phyloP scores from a whole-genome alignment of 2,329 filamentous ascomycete species.

The Endoconidiophora polonica region DNA sequence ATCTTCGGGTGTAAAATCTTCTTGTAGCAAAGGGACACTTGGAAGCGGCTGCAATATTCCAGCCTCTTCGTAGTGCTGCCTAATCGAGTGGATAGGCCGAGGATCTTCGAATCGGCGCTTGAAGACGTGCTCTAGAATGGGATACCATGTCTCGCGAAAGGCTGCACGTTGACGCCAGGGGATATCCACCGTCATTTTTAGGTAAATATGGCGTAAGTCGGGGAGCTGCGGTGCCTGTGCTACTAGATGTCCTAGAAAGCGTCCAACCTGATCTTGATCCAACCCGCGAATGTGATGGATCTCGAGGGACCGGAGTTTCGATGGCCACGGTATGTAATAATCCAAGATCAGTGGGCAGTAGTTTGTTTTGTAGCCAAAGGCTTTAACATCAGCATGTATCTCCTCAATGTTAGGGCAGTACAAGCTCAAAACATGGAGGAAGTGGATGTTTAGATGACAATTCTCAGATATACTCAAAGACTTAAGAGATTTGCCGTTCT shows the following conservation, averaged over 20 bases:
- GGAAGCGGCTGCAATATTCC: too few relatives aligned
- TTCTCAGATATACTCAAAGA: too few relatives aligned
- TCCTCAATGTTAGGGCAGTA: neutral
- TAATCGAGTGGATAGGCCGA: constrained; percentile 11
- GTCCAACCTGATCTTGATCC: constrained; percentile 50
- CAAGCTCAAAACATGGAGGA: too few relatives aligned
- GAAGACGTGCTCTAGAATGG: constrained; percentile 52
- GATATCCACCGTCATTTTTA: constrained; percentile 63
- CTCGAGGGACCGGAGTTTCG: constrained; percentile 52
- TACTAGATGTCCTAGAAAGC: constrained; percentile 64
- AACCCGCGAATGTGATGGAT: constrained; percentile 64
- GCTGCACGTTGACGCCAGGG: constrained; percentile 68
- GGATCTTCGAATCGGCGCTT: constrained; percentile 32
- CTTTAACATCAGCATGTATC: neutral
- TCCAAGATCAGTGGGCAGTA: neutral
- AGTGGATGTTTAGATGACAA: too few relatives aligned
- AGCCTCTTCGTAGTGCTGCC: constrained; percentile 1
- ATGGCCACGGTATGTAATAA: constrained; percentile 45
- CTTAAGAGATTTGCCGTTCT: too few relatives aligned
- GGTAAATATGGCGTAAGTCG: constrained; percentile 49
- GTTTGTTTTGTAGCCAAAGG: too few relatives aligned
- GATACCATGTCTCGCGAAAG: constrained; percentile 65
- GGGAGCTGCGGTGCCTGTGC: constrained; percentile 50
- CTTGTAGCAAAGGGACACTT: too few relatives aligned
- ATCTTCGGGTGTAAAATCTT: too few relatives aligned